Percentiles rank a stretch among this genome's conserved stretches.
Conservation (phyloP, 352 stramenopile species). For the Phytophthora brassicae region DNA sequence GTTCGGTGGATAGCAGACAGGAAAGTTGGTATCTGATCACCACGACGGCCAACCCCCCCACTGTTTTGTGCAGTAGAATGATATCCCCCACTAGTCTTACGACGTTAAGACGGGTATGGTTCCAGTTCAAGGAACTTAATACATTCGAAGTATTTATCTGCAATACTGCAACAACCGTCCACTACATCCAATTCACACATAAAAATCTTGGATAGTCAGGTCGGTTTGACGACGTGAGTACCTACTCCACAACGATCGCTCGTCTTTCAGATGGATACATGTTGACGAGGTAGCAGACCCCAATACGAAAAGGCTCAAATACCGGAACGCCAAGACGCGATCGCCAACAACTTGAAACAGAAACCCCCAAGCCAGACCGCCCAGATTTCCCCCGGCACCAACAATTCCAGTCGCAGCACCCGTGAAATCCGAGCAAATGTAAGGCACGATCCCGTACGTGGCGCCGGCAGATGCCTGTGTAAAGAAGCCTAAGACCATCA, state of each 20-base stretch:
- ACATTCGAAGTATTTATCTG: too few species aligned
- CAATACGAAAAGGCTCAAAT: constrained; percentile 45
- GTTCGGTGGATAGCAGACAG: constrained; percentile 1
- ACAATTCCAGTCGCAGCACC: constrained; percentile 52
- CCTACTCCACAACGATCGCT: constrained; percentile 31
- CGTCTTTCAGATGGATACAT: constrained; percentile 23
- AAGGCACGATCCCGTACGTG: constrained; percentile 68
- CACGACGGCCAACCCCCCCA: too few species aligned
- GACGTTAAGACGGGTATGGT: too few species aligned
- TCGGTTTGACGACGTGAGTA: constrained; percentile 14
- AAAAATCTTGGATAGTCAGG: constrained; percentile 27
- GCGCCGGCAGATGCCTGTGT: constrained; percentile 47
- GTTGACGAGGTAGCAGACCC: constrained; percentile 18
- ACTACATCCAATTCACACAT: constrained; percentile 15
- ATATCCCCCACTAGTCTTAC: too few species aligned
- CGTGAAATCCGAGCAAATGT: constrained; percentile 42
- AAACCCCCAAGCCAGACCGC: constrained; percentile 56
- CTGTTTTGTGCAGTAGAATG: too few species aligned
- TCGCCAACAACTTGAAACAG: constrained; percentile 47
- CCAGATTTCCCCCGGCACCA: constrained; percentile 53
- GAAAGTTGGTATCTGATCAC: constrained; percentile 1
- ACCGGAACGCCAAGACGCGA: constrained; percentile 38
- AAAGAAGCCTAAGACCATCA: constrained; percentile 91
- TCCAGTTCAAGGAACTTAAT: too few species aligned
- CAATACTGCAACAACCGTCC: background rate